Conservation (phyloP, 495 filamentous ascomycete species). For the Hyaloscypha hepaticicola region DNA sequence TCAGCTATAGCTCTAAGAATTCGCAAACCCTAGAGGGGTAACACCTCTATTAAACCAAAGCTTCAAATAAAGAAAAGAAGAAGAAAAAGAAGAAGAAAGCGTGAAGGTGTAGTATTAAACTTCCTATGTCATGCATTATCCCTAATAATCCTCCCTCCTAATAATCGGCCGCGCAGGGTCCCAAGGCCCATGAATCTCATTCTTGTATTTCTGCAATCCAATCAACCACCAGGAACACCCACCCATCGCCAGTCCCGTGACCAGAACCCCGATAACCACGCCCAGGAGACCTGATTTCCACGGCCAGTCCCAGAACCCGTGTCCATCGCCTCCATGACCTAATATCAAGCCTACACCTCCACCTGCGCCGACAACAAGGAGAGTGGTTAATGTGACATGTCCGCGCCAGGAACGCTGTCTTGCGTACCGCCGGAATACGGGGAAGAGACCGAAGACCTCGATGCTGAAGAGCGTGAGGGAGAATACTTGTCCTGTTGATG, state of each 20-base stretch:
- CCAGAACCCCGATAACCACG: slow-evolving; percentile 67
- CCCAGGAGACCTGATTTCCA: slow-evolving; percentile 72
- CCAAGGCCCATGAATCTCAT: slow-evolving; percentile 97
- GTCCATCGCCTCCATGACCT: slow-evolving; percentile 52
- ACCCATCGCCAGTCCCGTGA: slow-evolving; percentile 78
- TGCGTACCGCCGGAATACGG: slow-evolving; percentile 86
- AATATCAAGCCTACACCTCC: slow-evolving; percentile 68
- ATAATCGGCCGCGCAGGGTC: slow-evolving; percentile 91
- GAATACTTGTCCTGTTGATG: slow-evolving; percentile 90
- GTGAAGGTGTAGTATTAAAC: too few relatives aligned
- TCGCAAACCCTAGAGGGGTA: too few relatives aligned
- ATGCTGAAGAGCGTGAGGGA: slow-evolving; percentile 93
- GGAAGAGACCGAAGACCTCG: slow-evolving; percentile 95
- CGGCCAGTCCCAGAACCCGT: slow-evolving; percentile 28
- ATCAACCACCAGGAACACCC: slow-evolving; percentile 98
- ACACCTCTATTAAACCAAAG: too few relatives aligned
- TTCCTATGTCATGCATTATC: too few relatives aligned
- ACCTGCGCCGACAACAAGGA: slow-evolving; percentile 78
- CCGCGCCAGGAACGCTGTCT: slow-evolving; percentile 81
- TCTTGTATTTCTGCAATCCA: slow-evolving; percentile 96
- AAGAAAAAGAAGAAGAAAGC: too few relatives aligned
- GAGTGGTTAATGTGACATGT: slow-evolving; percentile 72
- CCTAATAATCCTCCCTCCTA: slow-evolving; percentile 33
- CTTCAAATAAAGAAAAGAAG: too few relatives aligned
- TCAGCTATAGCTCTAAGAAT: too few relatives aligned